Conservation (phyloP, 257 asterid species). For the Nicotiana noctiflora region DNA sequence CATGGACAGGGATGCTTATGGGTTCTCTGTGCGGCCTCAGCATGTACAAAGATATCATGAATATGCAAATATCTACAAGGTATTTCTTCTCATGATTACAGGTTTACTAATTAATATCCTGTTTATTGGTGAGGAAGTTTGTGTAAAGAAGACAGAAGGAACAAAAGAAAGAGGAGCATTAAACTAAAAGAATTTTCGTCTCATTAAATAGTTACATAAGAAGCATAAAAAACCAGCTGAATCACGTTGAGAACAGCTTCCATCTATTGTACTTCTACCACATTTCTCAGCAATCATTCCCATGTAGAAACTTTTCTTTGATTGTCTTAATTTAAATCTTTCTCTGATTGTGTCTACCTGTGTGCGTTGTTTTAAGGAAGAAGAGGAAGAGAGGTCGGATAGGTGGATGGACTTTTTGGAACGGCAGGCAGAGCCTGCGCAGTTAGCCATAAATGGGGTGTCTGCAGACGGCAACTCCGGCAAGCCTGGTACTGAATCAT, state of each 20-base stretch:
- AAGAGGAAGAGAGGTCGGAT: constrained; percentile 91
- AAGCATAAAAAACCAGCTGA: neutral
- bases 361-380: constrained; percentile 48
- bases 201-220: neutral
- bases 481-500: constrained; percentile 24
- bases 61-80: constrained; percentile 89
- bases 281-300: neutral
- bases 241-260: neutral
- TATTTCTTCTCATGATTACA: constrained; percentile 8
- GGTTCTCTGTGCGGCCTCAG: constrained; percentile 93
- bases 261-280: neutral
- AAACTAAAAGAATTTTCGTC: neutral
- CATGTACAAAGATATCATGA: constrained; percentile 82
- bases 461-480: constrained; percentile 15
- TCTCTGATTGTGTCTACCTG: neutral
- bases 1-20: constrained; percentile 80
- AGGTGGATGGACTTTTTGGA: constrained; percentile 72
- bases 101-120: neutral
- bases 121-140: neutral
- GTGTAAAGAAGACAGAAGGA: neutral
- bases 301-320: neutral
- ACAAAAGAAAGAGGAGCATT: neutral
- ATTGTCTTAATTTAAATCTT: neutral
- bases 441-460: constrained; percentile 28
- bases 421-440: constrained; percentile 50